Evolutionary conservation across 2,329 filamentous ascomycete genomes (phyloP), one percentile per base, ranked within the genome.

Genomic region (Fusarium haematococcum): DNA sequence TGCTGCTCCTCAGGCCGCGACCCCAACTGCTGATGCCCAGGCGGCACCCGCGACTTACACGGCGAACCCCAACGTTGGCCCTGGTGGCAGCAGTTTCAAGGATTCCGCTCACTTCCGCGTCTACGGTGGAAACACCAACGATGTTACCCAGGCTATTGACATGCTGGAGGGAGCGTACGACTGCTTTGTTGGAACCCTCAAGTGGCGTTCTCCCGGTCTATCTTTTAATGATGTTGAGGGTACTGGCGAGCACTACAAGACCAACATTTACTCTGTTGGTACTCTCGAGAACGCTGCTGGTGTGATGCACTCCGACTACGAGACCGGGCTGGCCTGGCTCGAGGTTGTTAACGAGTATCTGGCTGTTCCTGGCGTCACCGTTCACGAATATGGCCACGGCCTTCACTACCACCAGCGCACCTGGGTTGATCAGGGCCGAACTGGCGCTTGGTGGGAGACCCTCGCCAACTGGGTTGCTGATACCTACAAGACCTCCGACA

Each of bases 371-470:
- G 78, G 77, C 3, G 82, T 88, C n/a, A 84, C 84, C 0, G 84
- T 87, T 6, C 87, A 88, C 67, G 87, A 88, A 74, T 88, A 82
- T 59, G 87, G 86, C 0, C 87, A 88, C 70, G 86, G 81, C 0
- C 77, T 88, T 69, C 85, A 86, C 20, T 88, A 87, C 65, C 81
- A 84, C 18, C 84, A 84, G 67, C 77, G 80, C 6, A 81, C 80
- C 10, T 86, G 85, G 85, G 82, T 88, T 4, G 78, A 86, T 62
- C 86, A 88, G 67, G 77, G 72, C 1, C 80, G 81, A 3, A 88
- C 86, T 1, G 86, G 86, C 0, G 85, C 86, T 5, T 88, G 86
- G 86, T 87, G 85, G 85, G 87, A 88, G 78, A 84, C 86, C 3
- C 69, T 88, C 0, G 86, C 86, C 41, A 86, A 88, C 69, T 88